These are phyloP conservation scores for Phytophthora hibernalis DNA, from an alignment of 352 stramenopile species.

Conservation along the genomic window DNA sequence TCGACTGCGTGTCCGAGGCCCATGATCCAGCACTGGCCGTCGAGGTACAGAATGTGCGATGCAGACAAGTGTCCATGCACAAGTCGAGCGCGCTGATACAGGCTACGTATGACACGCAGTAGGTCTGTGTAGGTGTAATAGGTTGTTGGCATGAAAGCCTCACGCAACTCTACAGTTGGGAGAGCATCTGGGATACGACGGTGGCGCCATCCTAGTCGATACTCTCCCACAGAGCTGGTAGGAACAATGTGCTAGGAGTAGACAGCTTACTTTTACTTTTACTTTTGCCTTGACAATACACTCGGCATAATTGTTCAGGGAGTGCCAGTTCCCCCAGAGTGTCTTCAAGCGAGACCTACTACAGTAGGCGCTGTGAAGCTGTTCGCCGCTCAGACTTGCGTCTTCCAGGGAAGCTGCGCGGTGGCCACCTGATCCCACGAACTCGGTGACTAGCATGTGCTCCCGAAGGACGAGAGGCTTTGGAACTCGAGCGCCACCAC, in stretches of 20 bases:
- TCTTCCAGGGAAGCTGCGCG: constrained; percentile 51
- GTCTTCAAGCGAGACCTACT: no score
- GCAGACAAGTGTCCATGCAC: constrained; percentile 58
- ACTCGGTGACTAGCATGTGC: constrained; percentile 62
- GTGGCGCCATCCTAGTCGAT: no score
- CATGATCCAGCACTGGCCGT: constrained; percentile 78
- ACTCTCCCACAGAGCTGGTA: no score
- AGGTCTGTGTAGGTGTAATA: constrained; percentile 45
- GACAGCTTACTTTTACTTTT: no score
- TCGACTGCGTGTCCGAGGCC: constrained; percentile 89
- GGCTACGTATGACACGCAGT: constrained; percentile 42
- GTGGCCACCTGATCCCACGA: constrained; percentile 49
- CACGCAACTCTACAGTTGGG: no score
- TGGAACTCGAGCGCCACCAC: constrained; percentile 42
- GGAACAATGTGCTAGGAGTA: no score
- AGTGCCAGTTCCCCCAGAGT: no score
- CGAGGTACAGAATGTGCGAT: constrained; percentile 81
- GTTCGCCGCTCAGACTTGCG: constrained; percentile 47
- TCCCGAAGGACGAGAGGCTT: constrained; percentile 52
- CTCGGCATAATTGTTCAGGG: no score
- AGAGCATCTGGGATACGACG: no score
- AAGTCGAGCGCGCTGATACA: constrained; percentile 68
- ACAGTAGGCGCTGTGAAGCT: constrained; percentile 39
- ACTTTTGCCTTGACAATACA: no score
- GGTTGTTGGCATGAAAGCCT: no score